A percentile compares a stretch with the other conserved stretches of the same genome.
These are phyloP conservation scores for Hypericum androsaemum DNA, from an alignment of 345 rosid genomes.

Conservation along the genomic window DNA sequence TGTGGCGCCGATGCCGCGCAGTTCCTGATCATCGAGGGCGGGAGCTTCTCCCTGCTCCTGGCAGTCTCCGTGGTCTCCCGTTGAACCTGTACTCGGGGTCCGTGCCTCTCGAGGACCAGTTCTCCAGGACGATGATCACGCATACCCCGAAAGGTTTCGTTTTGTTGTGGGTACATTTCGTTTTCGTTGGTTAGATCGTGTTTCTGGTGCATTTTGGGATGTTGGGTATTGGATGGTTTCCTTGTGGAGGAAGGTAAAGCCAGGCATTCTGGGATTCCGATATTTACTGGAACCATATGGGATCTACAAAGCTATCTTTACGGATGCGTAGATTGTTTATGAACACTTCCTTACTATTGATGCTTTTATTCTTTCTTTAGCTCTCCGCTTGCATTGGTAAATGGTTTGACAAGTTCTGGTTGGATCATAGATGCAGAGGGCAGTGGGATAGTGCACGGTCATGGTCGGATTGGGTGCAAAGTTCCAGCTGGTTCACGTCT, in stretches of 20 bases:
- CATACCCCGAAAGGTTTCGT: conserved; percentile 74
- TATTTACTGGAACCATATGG: conserved; percentile 95
- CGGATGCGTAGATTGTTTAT: conserved; percentile 63
- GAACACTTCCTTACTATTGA: conserved; percentile 66
- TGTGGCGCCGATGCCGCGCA: conserved; percentile 98
- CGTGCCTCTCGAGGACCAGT: conserved; percentile 61
- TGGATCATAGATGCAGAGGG: conserved; percentile 86
- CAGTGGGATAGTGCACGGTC: conserved; percentile 77
- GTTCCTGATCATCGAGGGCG: conserved; percentile 81
- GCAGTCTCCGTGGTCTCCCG: conserved; percentile 57
- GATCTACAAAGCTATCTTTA: conserved; percentile 63
- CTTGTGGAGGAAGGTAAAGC: too few species aligned
- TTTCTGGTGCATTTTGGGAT: conserved; percentile 61
- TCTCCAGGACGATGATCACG: conserved; percentile 74
- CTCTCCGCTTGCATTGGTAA: conserved; percentile 83
- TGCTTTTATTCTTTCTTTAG: conserved; percentile 89
- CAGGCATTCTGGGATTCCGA: conserved; percentile 19
- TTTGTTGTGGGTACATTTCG: conserved; percentile 77
- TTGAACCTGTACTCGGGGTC: conserved; percentile 72
- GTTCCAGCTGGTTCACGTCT: conserved; percentile 89
- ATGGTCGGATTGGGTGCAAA: conserved; percentile 91
- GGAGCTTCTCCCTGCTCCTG: conserved; percentile 58
- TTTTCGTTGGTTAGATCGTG: conserved; percentile 54
- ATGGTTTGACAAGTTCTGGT: conserved; percentile 72
- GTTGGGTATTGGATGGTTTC: conserved; percentile 4